Evolutionary conservation across 345 rosid species (phyloP).

Genomic region (Gossypium thurberi): DNA sequence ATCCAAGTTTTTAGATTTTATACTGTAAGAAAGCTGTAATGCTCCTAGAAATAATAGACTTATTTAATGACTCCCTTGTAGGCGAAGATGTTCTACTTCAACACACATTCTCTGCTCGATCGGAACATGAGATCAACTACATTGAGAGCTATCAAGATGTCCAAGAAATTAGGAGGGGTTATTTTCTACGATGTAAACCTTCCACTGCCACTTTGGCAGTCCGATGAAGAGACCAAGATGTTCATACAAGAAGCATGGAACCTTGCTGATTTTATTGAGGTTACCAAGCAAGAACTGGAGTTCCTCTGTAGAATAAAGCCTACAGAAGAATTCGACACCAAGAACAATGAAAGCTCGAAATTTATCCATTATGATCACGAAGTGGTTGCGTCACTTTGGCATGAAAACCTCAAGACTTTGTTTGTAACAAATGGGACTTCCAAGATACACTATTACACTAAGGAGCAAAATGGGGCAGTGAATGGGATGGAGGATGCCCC

Average conservation of each 20-base stretch:
- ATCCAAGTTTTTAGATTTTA: background rate
- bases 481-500: conserved; percentile 80
- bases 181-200: conserved; percentile 81
- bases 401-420: conserved; percentile 62
- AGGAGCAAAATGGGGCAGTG: conserved; percentile 69
- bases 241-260: conserved; percentile 67
- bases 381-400: conserved; percentile 74
- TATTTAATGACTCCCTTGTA: conserved; percentile 26
- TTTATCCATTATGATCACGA: conserved; percentile 64
- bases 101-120: conserved; percentile 74
- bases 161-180: conserved; percentile 62
- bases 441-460: conserved; percentile 77
- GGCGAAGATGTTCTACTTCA: conserved; percentile 90
- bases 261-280: conserved; percentile 65
- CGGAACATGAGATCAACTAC: conserved; percentile 63
- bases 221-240: conserved; percentile 61
- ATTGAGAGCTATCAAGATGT: conserved; percentile 58
- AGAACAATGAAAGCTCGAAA: conserved; percentile 44
- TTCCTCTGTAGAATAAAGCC: conserved; percentile 69
- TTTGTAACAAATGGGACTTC: conserved; percentile 93
- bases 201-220: conserved; percentile 78
- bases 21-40: background rate
- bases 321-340: conserved; percentile 64
- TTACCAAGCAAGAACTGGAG: conserved; percentile 89
- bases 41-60: conserved; percentile 12